These are phyloP conservation scores for Tuber brumale DNA, from an alignment of 495 filamentous ascomycete genomes.

Conservation along the genomic window DNA sequence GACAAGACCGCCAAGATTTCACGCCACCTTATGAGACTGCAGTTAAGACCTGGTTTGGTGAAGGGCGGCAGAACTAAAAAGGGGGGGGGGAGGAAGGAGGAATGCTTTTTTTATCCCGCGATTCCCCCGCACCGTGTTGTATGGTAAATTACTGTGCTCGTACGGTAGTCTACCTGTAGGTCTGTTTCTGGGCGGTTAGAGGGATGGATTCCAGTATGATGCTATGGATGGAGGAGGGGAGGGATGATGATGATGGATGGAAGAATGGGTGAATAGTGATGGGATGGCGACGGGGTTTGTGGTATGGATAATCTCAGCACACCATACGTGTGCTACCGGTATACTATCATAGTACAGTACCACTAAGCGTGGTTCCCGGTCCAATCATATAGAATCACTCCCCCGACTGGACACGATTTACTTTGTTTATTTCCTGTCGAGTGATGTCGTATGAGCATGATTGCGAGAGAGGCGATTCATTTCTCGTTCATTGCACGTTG, in stretches of 20 bases:
- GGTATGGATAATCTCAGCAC: not conserved
- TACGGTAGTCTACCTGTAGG: too few relatives aligned
- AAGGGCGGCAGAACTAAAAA: not conserved
- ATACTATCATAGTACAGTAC: not conserved
- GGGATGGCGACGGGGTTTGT: not conserved
- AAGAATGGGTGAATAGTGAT: not conserved
- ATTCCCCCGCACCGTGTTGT: not conserved
- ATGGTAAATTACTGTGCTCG: too few relatives aligned
- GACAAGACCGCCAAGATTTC: not conserved
- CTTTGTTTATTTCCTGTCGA: not conserved
- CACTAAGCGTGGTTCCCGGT: not conserved
- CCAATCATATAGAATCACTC: not conserved
- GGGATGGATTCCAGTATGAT: not conserved
- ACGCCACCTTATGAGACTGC: too few relatives aligned
- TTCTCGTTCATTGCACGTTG: not conserved
- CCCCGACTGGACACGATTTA: not conserved
- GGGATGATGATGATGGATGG: not conserved
- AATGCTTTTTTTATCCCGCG: not conserved
- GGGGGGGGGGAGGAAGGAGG: not conserved
- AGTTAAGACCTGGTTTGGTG: too few relatives aligned
- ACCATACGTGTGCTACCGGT: not conserved
- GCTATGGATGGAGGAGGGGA: not conserved
- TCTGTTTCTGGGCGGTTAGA: not conserved
- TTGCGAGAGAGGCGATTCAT: not conserved
- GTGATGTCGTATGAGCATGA: not conserved